Base-by-base conservation (phyloP, 1,139 yeast genomes). In the Fermentozyma sake region DNA sequence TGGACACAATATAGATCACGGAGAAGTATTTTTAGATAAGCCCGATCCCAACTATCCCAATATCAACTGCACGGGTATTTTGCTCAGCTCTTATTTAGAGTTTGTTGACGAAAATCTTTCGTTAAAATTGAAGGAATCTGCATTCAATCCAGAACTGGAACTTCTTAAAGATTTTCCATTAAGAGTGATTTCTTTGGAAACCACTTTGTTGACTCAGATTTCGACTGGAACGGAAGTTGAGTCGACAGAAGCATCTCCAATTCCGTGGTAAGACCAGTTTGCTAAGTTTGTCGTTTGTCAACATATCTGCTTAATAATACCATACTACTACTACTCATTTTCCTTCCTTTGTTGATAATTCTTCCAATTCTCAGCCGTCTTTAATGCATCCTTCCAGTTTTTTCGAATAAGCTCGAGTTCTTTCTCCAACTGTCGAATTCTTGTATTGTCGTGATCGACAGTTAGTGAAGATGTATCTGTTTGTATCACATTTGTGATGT, bases 361-460 rank as follows among this genome's bases (percentile, higher is more conserved):
- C 30, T 62, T 64, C 76, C 76, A 71, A 32, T 62, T 60, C 20
- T 71, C 76, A 19, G 67, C 54, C 1, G 72, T 65, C 26, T 56
- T 60, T 35, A 69, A 49, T 0, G 76, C 71, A 23, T 59, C 61
- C 27, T 64, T 55, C 63, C 73, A 61, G 35, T 67, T 69, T 22
- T 51, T 46, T 14, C 56, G 57, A 29, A 68, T 57, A 7, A 40
- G 35, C 15, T 55, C 59, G 30, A 68, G 52, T 32, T 70, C 71
- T 11, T 48, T 49, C 32, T 53, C 52, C 27, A 69, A 48, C 28
- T 51, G 52, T 16, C 47, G 46, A 20, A 55, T 43, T 19, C 49
- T 41, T 15, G 35, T 23, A 4, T 31, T 33, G 14, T 35, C 39
- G 17, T 27, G 20, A 12, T 26, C 29, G 15, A 16, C 11, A 3